Evolutionary conservation across 2,329 filamentous ascomycete species (phyloP).

Genomic region (Stenocarpella maydis): DNA sequence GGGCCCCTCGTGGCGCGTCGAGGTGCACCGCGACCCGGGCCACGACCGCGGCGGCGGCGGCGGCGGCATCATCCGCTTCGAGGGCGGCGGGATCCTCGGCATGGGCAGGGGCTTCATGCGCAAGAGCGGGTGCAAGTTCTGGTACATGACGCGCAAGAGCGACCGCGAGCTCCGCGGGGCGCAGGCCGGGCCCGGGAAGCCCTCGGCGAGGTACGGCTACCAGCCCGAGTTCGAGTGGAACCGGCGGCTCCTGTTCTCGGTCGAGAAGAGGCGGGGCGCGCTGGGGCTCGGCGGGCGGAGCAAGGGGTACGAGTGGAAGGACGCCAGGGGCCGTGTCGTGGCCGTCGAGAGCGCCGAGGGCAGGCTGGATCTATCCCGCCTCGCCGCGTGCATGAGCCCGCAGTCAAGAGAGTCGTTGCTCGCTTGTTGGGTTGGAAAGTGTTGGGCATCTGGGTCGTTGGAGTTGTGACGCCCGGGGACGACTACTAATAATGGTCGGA

Average conservation of each 20-base stretch:
- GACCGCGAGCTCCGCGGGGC: constrained; percentile 15
- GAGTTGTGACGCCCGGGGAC: neutral
- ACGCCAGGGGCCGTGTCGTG: constrained; percentile 24
- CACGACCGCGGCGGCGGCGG: neutral
- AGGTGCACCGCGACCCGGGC: constrained; percentile 28
- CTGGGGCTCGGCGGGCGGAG: constrained; percentile 9
- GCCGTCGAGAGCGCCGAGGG: constrained; percentile 27
- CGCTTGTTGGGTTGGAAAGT: constrained; percentile 47
- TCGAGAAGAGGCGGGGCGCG: constrained; percentile 18
- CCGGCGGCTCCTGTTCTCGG: constrained; percentile 29
- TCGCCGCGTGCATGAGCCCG: constrained; percentile 25
- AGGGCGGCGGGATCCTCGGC: constrained; percentile 27
- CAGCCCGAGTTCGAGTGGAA: constrained; percentile 30
- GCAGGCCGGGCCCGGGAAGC: constrained; percentile 40
- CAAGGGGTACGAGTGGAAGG: constrained; percentile 23
- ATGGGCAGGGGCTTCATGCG: constrained; percentile 28
- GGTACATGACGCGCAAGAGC: constrained; percentile 35
- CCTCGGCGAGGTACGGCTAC: constrained; percentile 39
- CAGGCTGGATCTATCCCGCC: constrained; percentile 23
- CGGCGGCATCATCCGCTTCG: constrained; percentile 26
- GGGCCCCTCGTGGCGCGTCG: constrained; percentile 28
- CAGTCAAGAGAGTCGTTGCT: constrained; percentile 65
- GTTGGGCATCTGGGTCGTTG: constrained; percentile 22
- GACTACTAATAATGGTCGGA: neutral
- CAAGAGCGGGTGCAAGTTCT: constrained; percentile 34